Percentiles rank a stretch among this genome's conserved stretches.
phyloP scores from a whole-genome alignment of 2,329 filamentous ascomycete species.

The Venturia carpophila region DNA sequence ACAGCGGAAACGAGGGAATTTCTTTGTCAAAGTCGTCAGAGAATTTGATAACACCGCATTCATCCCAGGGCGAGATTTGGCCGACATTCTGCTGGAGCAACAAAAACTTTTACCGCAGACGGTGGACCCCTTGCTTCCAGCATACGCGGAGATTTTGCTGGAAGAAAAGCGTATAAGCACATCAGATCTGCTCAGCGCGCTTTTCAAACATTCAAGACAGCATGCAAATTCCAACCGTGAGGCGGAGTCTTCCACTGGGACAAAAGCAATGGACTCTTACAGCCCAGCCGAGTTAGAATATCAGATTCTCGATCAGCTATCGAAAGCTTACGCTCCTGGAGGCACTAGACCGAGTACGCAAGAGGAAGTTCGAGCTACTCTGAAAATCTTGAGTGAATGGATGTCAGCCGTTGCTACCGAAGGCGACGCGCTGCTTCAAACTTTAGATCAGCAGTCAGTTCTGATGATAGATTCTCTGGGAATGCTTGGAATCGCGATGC shows the following conservation, averaged over 20 bases:
- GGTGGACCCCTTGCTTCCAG: slow-evolving; percentile 26
- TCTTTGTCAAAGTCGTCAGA: slow-evolving; percentile 29
- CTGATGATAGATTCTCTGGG: slow-evolving; percentile 56
- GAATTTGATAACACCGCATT: slow-evolving; percentile 30
- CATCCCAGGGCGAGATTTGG: slow-evolving; percentile 30
- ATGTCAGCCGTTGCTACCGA: slow-evolving; percentile 12
- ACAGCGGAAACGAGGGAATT: slow-evolving; percentile 26
- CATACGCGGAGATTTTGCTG: slow-evolving; percentile 18
- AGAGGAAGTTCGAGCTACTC: slow-evolving; percentile 8
- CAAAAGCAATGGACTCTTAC: neutral
- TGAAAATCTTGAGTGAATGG: slow-evolving; percentile 19
- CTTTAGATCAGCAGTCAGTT: slow-evolving; percentile 38
- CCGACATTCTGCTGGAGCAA: slow-evolving; percentile 29
- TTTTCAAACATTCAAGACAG: slow-evolving; percentile 17
- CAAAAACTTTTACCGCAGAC: slow-evolving; percentile 25
- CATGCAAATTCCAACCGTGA: neutral
- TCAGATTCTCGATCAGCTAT: slow-evolving; percentile 15
- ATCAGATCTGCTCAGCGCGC: slow-evolving; percentile 18
- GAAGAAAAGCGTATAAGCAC: slow-evolving; percentile 12
- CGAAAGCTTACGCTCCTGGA: slow-evolving; percentile 9
- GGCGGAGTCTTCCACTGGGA: neutral
- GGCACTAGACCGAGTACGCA: slow-evolving; percentile 17
- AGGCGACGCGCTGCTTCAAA: slow-evolving; percentile 8
- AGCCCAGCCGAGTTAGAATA: slow-evolving; percentile 17
- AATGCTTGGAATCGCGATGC: slow-evolving; percentile 53